Base-by-base conservation (phyloP, 2,329 filamentous ascomycete genomes). In the Ceratocystiopsis brevicomis region DNA sequence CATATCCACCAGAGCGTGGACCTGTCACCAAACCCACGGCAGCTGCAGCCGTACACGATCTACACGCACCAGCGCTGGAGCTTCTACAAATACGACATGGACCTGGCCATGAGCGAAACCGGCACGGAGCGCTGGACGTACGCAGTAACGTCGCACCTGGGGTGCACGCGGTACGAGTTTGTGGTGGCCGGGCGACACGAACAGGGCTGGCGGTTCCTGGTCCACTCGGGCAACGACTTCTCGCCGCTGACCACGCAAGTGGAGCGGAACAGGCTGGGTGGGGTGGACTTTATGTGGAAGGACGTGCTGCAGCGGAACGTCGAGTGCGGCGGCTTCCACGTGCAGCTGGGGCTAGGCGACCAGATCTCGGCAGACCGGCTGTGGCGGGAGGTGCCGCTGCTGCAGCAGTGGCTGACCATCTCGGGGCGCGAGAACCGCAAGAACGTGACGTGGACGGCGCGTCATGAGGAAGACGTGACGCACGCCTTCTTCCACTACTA, bases 401-500 rank as follows among this genome's bases (percentile, higher is more conserved):
- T 98, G 48, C 92, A 86, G 65, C 90, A 96, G 58, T 98, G 90
- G 90, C 76, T 95, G 38, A 76, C 81, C 11, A 90, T 87, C 62
- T 87, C 81, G 53, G 90, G 90, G 6, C 87, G 94, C 51, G 90
- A 96, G 44, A 90, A 86, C 52, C 73, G 92, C 46, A 93, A 87
- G 64, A 92, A 78, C 52, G 79, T 85, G 0, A 71, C 78, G 38
- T 98, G 90, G 90, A 94, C 87, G 9, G 85, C 88, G 4, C 79
- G 85, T 41, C 84, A 96, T 53, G 86, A 98, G 56, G 88, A 98
- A 55, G 90, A 98, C 55, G 85, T 94, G 16, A 78, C 81, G 2
- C 87, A 96, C 60, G 87, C 90, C 9, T 98, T 94, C 63, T 98
- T 98, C 61, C 90, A 98, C 59, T 98, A 94, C 60, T 98, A 98